Evolutionary conservation across 768 basidiomycete genomes (phyloP), one percentile per base, ranked within the genome.

Genomic region (Russula foetens): DNA sequence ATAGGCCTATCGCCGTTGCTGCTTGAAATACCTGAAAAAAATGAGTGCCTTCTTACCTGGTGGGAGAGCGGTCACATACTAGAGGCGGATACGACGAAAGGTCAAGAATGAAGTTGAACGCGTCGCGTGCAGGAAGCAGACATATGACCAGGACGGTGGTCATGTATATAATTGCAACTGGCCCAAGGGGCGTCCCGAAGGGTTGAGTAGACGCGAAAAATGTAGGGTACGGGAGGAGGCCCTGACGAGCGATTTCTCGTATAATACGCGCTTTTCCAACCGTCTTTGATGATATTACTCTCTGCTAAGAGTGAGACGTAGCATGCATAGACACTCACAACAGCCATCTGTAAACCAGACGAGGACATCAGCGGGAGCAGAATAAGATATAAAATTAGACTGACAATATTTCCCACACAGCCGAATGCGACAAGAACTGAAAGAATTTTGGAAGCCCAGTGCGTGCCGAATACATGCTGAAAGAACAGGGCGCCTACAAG

Each of bases 171-270:
- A 80, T 69, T 26, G 70, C 56, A 2, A 77, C 72, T 7, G 80
- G 77, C 1, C 72, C 77, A 6, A 75, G 64, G 2, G 81, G 80
- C 1, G 80, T 80, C 31, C 76, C 77, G 54, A 81, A 79, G 4
- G 80, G 80, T 50, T 72, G 70, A 9, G 75, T 79, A 3, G 77
- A 77, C 2, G 77, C 73, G 66, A 79, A 81, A 68, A 81, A 76
- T 6, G 66, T 69, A 2, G 79, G 74, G 51, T 72, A 80, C 0
- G 81, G 81, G 19, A 83, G 69, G 5, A 83, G 70, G 12, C 81
- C 81, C 70, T 82, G 80, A 50, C 81, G 73, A 15, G 77, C 80
- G 33, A 80, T 72, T 68, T 83, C 81, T 24, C 80, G 75, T 29
- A 81, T 71, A 48, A 81, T 70, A 41, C 80, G 75, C 15, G 77